phyloP scores from a whole-genome alignment of 1,284 basidiomycete genomes.

The Marasmius oreades region DNA sequence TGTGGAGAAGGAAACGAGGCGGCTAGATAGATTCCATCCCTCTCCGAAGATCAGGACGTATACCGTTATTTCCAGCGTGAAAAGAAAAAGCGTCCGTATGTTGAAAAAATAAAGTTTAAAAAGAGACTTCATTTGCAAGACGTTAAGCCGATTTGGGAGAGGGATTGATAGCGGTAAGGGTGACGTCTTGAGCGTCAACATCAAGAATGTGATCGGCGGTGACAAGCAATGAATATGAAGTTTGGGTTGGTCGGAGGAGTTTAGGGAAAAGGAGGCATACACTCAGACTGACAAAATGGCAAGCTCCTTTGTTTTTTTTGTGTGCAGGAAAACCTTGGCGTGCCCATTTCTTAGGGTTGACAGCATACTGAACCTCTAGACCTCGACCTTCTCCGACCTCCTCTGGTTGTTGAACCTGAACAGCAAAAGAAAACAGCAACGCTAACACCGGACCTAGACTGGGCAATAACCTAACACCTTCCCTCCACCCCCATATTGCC shows the following conservation, averaged over 20 bases:
- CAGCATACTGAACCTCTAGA: neutral
- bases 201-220: neutral
- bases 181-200: neutral
- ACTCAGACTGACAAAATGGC: neutral
- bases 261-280: no score
- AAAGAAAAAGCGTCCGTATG: constrained; percentile 69
- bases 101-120: constrained; percentile 19
- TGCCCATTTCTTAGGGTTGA: neutral
- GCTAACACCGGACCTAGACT: constrained; percentile 32
- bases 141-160: constrained; percentile 8
- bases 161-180: constrained; percentile 4
- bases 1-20: constrained; percentile 26
- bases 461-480: constrained; percentile 52
- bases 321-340: constrained; percentile 1
- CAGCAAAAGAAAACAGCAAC: constrained; percentile 25
- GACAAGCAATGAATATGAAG: neutral
- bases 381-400: constrained; percentile 15
- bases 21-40: constrained; percentile 22
- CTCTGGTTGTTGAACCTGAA: constrained; percentile 10
- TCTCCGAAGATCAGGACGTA: constrained; percentile 19
- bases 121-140: constrained; percentile 9
- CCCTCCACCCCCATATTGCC: constrained; percentile 58
- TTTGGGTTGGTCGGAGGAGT: neutral
- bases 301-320: neutral
- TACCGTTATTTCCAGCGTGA: constrained; percentile 32